Evolutionary conservation across 2,329 filamentous ascomycete species (phyloP).

Genomic region (Epichloe typhina): DNA sequence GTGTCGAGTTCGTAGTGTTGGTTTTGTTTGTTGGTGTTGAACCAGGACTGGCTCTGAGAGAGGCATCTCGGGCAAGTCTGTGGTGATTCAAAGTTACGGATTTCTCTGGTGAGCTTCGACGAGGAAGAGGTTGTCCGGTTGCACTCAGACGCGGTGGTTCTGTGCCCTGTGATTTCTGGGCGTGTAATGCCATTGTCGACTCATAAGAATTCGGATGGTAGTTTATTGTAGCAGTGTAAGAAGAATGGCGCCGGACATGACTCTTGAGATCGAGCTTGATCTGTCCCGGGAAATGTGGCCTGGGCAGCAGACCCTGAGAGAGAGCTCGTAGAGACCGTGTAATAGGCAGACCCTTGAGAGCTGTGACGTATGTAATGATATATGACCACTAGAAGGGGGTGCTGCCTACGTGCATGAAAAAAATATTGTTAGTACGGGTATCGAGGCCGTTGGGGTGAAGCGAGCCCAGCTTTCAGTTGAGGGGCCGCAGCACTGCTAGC

Average conservation of each 20-base stretch:
- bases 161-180: slow-evolving; percentile 11
- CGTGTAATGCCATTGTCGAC: slow-evolving; percentile 18
- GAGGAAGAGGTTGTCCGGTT: slow-evolving; percentile 28
- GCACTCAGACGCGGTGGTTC: slow-evolving; percentile 14
- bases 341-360: neutral
- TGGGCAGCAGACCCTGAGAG: neutral
- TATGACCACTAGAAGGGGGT: neutral
- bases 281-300: neutral
- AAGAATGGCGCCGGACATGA: neutral
- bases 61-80: slow-evolving; percentile 30
- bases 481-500: neutral
- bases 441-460: neutral
- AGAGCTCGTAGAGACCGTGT: neutral
- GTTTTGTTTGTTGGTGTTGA: slow-evolving; percentile 10
- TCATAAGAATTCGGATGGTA: slow-evolving; percentile 6
- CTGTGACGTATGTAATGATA: slow-evolving; percentile 3
- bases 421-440: neutral
- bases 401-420: neutral
- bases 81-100: slow-evolving; percentile 37
- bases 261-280: neutral
- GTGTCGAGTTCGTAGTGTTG: slow-evolving; percentile 12
- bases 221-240: neutral
- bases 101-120: slow-evolving; percentile 29
- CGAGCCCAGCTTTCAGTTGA: neutral
- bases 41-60: slow-evolving; percentile 15